Percentiles rank a stretch among this genome's conserved stretches.
Conservation (phyloP, 2,329 filamentous ascomycete genomes). For the Xylaria hypoxylon region DNA sequence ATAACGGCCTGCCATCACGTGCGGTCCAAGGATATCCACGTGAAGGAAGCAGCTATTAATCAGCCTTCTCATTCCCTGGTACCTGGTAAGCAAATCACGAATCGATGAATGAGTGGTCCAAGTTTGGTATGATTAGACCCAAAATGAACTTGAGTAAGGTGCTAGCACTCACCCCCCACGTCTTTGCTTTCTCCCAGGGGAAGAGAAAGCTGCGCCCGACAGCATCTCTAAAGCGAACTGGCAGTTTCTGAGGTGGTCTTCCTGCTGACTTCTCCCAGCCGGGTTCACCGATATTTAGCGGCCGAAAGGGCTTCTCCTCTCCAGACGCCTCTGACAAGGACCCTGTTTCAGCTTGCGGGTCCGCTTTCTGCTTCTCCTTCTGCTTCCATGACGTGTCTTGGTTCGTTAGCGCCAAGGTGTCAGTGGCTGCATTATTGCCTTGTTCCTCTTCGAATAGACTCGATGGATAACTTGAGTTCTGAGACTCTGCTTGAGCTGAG, state of each 20-base stretch:
- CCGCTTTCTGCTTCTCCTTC: slow-evolving; percentile 38
- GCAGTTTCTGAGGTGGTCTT: slow-evolving; percentile 55
- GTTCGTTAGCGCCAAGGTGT: slow-evolving; percentile 9
- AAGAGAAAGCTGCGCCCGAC: slow-evolving; percentile 74
- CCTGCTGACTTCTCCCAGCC: slow-evolving; percentile 46
- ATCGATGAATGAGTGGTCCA: background rate
- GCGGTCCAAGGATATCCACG: slow-evolving; percentile 64
- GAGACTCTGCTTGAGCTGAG: slow-evolving; percentile 15
- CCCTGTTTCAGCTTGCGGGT: slow-evolving; percentile 33
- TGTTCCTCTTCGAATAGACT: slow-evolving; percentile 29
- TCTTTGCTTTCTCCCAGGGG: slow-evolving; percentile 73
- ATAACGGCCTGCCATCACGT: slow-evolving; percentile 66
- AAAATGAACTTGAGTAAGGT: slow-evolving; percentile 1
- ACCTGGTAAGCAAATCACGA: slow-evolving; percentile 17
- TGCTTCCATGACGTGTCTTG: slow-evolving; percentile 30
- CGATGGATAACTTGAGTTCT: slow-evolving; percentile 23
- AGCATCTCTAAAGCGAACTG: slow-evolving; percentile 74
- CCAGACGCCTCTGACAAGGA: slow-evolving; percentile 6
- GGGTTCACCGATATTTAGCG: slow-evolving; percentile 40
- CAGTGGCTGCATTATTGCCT: slow-evolving; percentile 11
- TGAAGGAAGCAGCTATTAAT: slow-evolving; percentile 67
- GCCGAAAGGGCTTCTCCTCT: slow-evolving; percentile 35
- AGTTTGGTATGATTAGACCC: background rate
- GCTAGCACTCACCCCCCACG: slow-evolving; percentile 64
- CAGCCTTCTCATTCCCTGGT: slow-evolving; percentile 68